phyloP scores from a whole-genome alignment of 495 filamentous ascomycete genomes.

The Daldinia decipiens region DNA sequence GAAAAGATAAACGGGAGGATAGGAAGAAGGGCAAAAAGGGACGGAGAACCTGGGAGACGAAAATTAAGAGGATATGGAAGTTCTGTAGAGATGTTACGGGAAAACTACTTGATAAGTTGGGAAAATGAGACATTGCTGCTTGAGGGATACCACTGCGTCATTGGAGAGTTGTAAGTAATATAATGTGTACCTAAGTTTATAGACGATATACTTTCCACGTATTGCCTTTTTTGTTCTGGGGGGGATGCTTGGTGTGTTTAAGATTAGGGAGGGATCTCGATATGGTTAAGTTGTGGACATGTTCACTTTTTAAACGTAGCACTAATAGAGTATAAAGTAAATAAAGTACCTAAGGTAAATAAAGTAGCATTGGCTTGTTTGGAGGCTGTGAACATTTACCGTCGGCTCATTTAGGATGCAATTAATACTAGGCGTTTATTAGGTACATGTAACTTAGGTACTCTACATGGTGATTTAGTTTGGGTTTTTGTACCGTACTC shows the following conservation, averaged over 20 bases:
- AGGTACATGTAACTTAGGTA: too few species aligned
- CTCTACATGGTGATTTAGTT: too few species aligned
- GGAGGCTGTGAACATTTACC: too few species aligned
- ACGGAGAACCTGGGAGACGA: not conserved
- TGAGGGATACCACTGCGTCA: not conserved
- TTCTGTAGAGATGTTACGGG: slow-evolving; percentile 7
- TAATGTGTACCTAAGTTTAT: not conserved
- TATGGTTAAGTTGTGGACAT: too few species aligned
- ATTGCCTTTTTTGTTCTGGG: not conserved
- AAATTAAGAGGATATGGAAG: slow-evolving; percentile 13
- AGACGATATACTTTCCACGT: not conserved
- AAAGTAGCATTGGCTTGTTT: too few species aligned
- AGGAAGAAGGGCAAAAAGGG: not conserved
- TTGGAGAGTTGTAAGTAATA: not conserved
- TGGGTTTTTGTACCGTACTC: too few species aligned
- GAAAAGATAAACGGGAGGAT: not conserved
- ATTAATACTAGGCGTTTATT: too few species aligned
- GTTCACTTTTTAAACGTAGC: too few species aligned
- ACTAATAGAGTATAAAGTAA: too few species aligned
- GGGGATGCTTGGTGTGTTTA: not conserved
- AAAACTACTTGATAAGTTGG: slow-evolving; percentile 4
- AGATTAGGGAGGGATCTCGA: too few species aligned
- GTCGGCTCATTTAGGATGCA: too few species aligned
- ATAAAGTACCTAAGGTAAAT: too few species aligned
- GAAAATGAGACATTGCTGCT: slow-evolving; percentile 1